Conservation (phyloP, 495 filamentous ascomycete genomes). For the Aspergillus conjunctus region DNA sequence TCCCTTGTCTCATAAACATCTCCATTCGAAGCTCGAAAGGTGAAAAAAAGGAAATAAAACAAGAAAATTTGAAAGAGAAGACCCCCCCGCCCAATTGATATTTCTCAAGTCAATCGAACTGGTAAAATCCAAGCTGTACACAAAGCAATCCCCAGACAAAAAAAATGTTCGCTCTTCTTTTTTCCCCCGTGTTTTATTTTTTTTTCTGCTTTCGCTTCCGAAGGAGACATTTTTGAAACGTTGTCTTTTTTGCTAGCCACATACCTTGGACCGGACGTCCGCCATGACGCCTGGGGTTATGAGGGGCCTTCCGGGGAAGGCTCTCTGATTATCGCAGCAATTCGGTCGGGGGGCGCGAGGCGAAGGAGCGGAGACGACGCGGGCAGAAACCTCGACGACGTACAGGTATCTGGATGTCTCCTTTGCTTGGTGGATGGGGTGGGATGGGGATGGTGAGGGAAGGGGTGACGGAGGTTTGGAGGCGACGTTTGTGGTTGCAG, state of each 20-base stretch:
- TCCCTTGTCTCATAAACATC: neutral
- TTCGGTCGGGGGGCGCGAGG: slow-evolving; percentile 33
- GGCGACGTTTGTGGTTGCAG: slow-evolving; percentile 33
- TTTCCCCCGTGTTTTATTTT: neutral
- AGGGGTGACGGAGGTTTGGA: slow-evolving; percentile 26
- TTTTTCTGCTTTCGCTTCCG: neutral
- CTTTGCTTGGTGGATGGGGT: slow-evolving; percentile 31
- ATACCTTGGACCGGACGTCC: slow-evolving; percentile 57
- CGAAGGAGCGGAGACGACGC: slow-evolving; percentile 27
- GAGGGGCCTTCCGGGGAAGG: slow-evolving; percentile 55
- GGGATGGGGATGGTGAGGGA: slow-evolving; percentile 27
- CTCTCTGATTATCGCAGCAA: slow-evolving; percentile 48
- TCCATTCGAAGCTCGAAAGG: too few relatives aligned
- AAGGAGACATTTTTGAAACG: neutral
- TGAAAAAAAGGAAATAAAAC: neutral
- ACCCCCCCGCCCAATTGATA: neutral
- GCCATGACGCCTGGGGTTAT: slow-evolving; percentile 53
- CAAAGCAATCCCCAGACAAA: neutral
- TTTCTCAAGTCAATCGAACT: slow-evolving; percentile 1
- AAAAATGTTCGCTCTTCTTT: neutral
- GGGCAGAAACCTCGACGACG: slow-evolving; percentile 41
- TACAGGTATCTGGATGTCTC: slow-evolving; percentile 37
- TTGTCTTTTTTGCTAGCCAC: slow-evolving; percentile 12
- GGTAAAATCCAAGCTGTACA: neutral
- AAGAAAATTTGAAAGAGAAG: slow-evolving; percentile 3